These are phyloP conservation scores for Rhizopogon sp. DNA, from an alignment of 768 basidiomycete species.

Conservation along the genomic window DNA sequence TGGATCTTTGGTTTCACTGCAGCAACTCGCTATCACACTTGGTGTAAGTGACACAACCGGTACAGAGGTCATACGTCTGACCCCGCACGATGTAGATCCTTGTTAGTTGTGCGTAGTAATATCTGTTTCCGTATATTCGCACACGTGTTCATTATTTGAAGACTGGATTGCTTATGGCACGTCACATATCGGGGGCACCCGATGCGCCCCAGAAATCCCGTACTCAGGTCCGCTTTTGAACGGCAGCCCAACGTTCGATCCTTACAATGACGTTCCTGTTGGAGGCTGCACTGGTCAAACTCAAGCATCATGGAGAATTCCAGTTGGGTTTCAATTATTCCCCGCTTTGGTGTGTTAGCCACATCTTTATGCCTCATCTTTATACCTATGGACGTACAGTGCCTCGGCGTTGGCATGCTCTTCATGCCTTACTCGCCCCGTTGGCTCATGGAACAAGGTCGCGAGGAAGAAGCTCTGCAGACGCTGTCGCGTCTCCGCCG, in stretches of 20 bases:
- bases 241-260: conserved; percentile 24
- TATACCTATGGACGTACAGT: conserved; percentile 11
- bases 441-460: conserved; percentile 35
- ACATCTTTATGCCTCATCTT: background rate
- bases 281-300: conserved; percentile 27
- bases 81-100: conserved; percentile 15
- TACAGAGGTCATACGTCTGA: background rate
- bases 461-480: conserved; percentile 29
- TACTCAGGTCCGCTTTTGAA: conserved; percentile 27
- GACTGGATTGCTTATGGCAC: conserved; percentile 30
- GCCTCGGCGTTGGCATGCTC: conserved; percentile 25
- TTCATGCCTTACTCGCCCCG: conserved; percentile 40
- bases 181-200: conserved; percentile 29
- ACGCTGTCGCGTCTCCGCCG: conserved; percentile 31
- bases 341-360: conserved; percentile 29
- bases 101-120: conserved; percentile 22
- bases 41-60: background rate
- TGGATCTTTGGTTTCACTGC: conserved; percentile 3
- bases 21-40: conserved; percentile 3
- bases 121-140: background rate
- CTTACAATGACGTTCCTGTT: conserved; percentile 23
- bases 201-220: conserved; percentile 21
- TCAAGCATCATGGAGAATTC: conserved; percentile 30
- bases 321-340: conserved; percentile 32
- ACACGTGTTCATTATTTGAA: conserved; percentile 1